Evolutionary conservation across 495 filamentous ascomycete species (phyloP).

Genomic region (Rusavskia elegans): DNA sequence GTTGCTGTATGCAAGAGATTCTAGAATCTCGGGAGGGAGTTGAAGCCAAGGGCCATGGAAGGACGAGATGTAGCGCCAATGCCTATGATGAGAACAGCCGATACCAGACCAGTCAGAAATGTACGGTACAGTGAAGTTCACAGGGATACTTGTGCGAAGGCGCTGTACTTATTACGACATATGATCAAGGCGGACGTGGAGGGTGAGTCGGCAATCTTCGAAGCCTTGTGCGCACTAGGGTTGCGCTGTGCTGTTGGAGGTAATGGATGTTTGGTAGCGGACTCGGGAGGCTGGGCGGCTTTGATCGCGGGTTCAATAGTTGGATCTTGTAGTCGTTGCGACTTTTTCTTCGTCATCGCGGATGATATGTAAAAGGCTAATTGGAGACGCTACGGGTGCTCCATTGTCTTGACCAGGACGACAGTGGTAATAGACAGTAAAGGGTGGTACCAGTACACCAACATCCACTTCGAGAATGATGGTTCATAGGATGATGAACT

Average conservation of each 20-base stretch:
- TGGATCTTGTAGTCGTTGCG: no score
- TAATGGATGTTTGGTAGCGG: not conserved
- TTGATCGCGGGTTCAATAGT: not conserved
- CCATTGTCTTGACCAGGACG: no score
- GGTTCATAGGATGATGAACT: no score
- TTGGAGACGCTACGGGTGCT: no score
- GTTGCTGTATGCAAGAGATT: constrained; percentile 60
- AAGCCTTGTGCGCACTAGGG: not conserved
- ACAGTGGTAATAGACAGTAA: no score
- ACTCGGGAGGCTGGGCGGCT: not conserved
- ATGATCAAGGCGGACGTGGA: constrained; percentile 45
- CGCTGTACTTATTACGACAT: constrained; percentile 51
- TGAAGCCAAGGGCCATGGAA: constrained; percentile 82
- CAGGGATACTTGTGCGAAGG: constrained; percentile 4
- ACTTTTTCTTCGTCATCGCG: no score
- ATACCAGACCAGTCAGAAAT: not conserved
- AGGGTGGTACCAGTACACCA: no score
- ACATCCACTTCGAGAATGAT: no score
- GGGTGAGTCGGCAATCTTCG: constrained; percentile 9
- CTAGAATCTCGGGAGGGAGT: constrained; percentile 64
- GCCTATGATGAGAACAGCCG: constrained; percentile 27
- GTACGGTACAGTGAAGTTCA: constrained; percentile 1
- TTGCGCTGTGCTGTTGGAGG: no score
- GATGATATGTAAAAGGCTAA: no score
- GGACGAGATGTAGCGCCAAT: constrained; percentile 67